phyloP scores from a whole-genome alignment of 2,329 filamentous ascomycete genomes.

The Botrytis byssoidea region DNA sequence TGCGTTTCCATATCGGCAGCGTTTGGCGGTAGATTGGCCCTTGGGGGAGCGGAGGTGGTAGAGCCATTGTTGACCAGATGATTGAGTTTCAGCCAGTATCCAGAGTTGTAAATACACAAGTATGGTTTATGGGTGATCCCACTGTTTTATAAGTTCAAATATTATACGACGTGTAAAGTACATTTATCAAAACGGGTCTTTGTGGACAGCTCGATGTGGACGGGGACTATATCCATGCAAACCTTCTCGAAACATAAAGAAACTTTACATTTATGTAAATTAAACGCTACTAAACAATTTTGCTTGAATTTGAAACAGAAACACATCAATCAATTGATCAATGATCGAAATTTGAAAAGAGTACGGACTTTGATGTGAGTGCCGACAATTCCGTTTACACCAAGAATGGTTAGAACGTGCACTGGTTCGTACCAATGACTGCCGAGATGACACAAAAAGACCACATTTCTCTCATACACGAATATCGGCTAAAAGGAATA shows the following conservation, averaged over 20 bases:
- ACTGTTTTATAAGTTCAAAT: background rate
- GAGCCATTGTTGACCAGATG: background rate
- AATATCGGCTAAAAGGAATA: background rate
- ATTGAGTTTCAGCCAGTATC: background rate
- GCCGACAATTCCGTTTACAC: background rate
- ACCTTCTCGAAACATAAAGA: no score
- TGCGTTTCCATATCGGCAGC: background rate
- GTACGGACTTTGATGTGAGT: background rate
- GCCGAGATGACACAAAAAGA: background rate
- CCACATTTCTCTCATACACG: background rate
- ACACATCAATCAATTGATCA: no score
- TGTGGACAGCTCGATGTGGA: background rate
- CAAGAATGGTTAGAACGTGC: no score
- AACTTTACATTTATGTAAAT: no score
- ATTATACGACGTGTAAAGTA: background rate
- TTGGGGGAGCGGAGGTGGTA: background rate
- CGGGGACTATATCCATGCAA: no score
- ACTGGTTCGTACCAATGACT: no score
- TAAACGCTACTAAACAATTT: no score
- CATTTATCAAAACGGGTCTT: background rate
- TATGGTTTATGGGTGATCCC: background rate
- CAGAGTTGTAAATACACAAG: background rate
- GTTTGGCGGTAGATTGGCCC: slow-evolving; percentile 9
- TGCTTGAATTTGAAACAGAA: no score
- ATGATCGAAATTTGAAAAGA: no score